Conservation (phyloP, 768 basidiomycete genomes). For the Pleurotus djamor region DNA sequence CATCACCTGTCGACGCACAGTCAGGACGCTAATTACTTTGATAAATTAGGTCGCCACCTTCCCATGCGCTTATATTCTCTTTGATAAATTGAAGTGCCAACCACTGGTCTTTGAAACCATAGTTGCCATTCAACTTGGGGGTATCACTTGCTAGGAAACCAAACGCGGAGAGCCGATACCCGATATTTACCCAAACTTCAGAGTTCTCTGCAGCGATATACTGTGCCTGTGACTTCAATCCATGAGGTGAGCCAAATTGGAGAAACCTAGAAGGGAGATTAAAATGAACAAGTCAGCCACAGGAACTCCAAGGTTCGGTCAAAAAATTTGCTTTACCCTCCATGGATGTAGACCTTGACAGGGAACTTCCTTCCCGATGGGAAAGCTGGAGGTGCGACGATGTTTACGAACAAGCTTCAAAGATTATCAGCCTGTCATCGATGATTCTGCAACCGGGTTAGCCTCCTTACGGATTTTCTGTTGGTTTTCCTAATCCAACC, state of each 20-base stretch:
- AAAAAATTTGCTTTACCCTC: slow-evolving; percentile 47
- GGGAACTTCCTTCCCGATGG: slow-evolving; percentile 44
- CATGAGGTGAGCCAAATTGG: slow-evolving; percentile 77
- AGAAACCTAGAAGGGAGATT: slow-evolving; percentile 49
- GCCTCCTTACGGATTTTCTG: slow-evolving; percentile 62
- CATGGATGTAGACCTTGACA: slow-evolving; percentile 76
- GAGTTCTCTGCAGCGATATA: slow-evolving; percentile 60
- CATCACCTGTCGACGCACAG: slow-evolving; percentile 44
- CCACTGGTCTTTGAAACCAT: slow-evolving; percentile 87
- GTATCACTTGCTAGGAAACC: slow-evolving; percentile 71
- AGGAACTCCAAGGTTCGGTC: not conserved
- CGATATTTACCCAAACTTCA: slow-evolving; percentile 77
- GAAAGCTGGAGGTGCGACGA: slow-evolving; percentile 56
- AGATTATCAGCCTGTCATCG: not conserved
- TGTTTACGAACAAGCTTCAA: slow-evolving; percentile 61
- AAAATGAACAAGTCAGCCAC: not conserved
- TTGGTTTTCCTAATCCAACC: slow-evolving; percentile 64
- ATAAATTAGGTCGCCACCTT: slow-evolving; percentile 42
- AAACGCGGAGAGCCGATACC: slow-evolving; percentile 74
- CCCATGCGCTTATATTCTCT: slow-evolving; percentile 65
- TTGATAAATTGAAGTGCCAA: slow-evolving; percentile 70
- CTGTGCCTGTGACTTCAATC: slow-evolving; percentile 59
- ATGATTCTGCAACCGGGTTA: not conserved
- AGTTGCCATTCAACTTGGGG: slow-evolving; percentile 67
- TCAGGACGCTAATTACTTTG: not conserved